Base-by-base conservation (phyloP, 2,329 filamentous ascomycete species). In the Phyllosticta citriasiana region DNA sequence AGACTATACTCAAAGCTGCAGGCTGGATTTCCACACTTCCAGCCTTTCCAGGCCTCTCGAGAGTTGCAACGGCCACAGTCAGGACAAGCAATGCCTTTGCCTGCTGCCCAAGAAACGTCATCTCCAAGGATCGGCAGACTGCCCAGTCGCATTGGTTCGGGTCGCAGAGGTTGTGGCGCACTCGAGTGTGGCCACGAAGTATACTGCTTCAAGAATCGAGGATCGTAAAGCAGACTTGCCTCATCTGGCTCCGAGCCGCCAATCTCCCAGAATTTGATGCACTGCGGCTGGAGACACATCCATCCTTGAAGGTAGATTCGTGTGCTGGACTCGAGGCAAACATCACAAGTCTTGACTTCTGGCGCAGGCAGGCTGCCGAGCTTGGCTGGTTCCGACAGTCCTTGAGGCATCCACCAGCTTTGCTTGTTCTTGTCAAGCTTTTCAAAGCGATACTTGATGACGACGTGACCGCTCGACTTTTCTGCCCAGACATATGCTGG, bases 401-500 rank as follows among this genome's bases (percentile, higher is more conserved):
- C 68, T 57, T 72, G 71, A 0, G 77, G 70, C 25, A 40, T 57
- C 84, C 85, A 89, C 85, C 83, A 89, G 35, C 83, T 84, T 24
- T 73, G 73, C 10, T 73, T 70, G 0, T 68, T 62, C 0, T 80
- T 68, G 16, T 85, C 70, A 0, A 88, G 72, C 63, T 87, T 88
- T 69, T 91, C 85, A 3, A 90, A 80, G 0, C 87, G 82, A 26
- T 87, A 78, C 64, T 83, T 84, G 66, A 82, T 80, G 0, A 79
- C 77, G 1, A 70, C 72, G 5, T 70, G 76, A 1, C 76, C 70
- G 0, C 73, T 64, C 4, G 74, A 74, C 63, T 78, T 80, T 66
- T 92, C 88, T 10, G 73, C 77, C 88, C 88, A 92, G 0, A 90
- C 76, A 56, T 87, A 76, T 0, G 86, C 88, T 12, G 88, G 76